Percentiles rank a stretch among this genome's conserved stretches.
These are phyloP conservation scores for Acacia confusa DNA, from an alignment of 306 rosid species.

Conservation along the genomic window DNA sequence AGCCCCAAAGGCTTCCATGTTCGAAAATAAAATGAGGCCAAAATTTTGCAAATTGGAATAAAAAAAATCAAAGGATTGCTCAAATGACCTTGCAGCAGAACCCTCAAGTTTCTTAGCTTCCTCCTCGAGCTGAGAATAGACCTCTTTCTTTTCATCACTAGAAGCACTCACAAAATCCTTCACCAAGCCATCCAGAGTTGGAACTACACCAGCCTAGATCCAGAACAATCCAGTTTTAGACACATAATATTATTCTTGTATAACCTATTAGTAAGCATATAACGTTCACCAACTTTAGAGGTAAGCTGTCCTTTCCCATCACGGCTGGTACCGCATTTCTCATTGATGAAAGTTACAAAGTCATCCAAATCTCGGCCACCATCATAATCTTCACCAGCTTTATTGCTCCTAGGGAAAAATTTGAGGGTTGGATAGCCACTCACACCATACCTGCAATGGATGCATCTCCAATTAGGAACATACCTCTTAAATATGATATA, in stretches of 20 bases:
- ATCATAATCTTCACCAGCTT: conserved; percentile 75
- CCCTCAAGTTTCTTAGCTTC: conserved; percentile 77
- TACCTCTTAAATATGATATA: conserved; percentile 18
- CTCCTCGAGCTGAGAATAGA: conserved; percentile 62
- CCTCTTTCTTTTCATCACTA: conserved; percentile 57
- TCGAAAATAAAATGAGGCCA: background rate
- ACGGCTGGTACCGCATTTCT: conserved; percentile 72
- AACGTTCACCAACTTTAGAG: conserved; percentile 51
- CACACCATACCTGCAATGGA: conserved; percentile 66
- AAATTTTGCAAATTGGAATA: conserved; percentile 15
- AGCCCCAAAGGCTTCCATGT: background rate
- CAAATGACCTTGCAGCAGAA: conserved; percentile 63
- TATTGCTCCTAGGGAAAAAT: conserved; percentile 78
- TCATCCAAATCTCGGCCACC: conserved; percentile 80
- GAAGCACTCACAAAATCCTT: conserved; percentile 65
- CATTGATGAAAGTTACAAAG: conserved; percentile 76
- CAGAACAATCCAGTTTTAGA: conserved; percentile 22
- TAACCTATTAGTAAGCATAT: background rate
- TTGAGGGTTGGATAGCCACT: conserved; percentile 77
- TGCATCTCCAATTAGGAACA: conserved; percentile 27
- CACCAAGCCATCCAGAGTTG: conserved; percentile 58
- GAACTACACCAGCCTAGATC: conserved; percentile 75
- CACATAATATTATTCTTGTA: background rate
- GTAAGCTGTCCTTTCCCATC: conserved; percentile 77
- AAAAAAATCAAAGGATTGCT: conserved; percentile 13